Conservation (phyloP, 371 early-diverging fungal genomes). For the Blakeslea trispora region DNA sequence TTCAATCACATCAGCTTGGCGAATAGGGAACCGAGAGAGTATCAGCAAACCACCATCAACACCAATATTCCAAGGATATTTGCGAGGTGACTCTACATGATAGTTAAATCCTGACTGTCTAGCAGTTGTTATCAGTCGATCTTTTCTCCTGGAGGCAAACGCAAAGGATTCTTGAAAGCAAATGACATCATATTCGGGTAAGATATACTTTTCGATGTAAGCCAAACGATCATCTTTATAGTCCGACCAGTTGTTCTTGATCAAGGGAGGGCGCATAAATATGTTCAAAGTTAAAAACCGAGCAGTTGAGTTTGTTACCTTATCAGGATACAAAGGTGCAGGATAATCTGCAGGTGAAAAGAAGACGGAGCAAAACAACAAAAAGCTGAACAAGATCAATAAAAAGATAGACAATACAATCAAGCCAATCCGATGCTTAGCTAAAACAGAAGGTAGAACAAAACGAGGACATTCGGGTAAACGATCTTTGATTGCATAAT, state of each 20-base stretch:
- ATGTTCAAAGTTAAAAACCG: constrained; percentile 79
- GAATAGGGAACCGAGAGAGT: constrained; percentile 75
- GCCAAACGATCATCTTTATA: constrained; percentile 76
- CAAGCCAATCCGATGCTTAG: constrained; percentile 29
- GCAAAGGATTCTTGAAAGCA: constrained; percentile 85
- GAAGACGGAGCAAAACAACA: constrained; percentile 43
- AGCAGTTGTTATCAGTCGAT: constrained; percentile 62
- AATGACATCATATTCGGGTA: constrained; percentile 78
- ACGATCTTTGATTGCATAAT: constrained; percentile 16
- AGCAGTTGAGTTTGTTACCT: constrained; percentile 37
- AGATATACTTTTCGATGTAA: constrained; percentile 61
- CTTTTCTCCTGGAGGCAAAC: constrained; percentile 65
- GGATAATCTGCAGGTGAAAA: constrained; percentile 37
- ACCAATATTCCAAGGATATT: constrained; percentile 61
- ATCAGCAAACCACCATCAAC: constrained; percentile 85
- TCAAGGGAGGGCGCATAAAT: constrained; percentile 84
- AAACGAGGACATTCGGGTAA: constrained; percentile 27
- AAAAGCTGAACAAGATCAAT: constrained; percentile 32
- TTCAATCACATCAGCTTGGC: constrained; percentile 51
- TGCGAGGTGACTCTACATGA: constrained; percentile 60
- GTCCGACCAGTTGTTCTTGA: constrained; percentile 77
- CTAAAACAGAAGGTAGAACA: constrained; percentile 32
- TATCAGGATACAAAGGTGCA: constrained; percentile 35
- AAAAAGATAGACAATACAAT: constrained; percentile 34
- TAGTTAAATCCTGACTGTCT: constrained; percentile 65